Conservation (phyloP, 2,329 filamentous ascomycete species). For the Aspergillus ochraceoroseus region DNA sequence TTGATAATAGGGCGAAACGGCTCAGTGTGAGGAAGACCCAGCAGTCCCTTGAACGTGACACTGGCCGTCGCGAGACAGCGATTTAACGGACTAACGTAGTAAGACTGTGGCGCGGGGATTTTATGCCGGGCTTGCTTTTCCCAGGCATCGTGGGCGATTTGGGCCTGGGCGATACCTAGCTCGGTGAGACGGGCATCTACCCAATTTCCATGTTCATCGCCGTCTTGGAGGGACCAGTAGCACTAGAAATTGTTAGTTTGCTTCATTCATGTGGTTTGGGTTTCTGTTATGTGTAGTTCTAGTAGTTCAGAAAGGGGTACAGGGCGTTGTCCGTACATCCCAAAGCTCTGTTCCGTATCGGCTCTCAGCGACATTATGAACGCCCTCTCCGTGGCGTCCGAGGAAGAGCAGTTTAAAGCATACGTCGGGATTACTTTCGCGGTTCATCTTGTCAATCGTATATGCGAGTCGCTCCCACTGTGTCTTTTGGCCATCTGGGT, state of each 20-base stretch:
- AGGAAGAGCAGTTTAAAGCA: conserved; percentile 55
- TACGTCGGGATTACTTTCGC: conserved; percentile 33
- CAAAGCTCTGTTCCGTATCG: conserved; percentile 56
- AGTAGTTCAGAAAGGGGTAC: neutral
- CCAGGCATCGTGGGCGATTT: conserved; percentile 46
- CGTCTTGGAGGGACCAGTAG: conserved; percentile 57
- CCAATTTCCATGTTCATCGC: conserved; percentile 54
- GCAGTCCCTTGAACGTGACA: conserved; percentile 49
- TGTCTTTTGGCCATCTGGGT: conserved; percentile 36
- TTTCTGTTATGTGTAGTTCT: no score
- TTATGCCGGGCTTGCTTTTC: conserved; percentile 42
- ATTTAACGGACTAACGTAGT: conserved; percentile 55
- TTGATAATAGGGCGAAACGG: conserved; percentile 55
- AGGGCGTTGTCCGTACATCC: conserved; percentile 45
- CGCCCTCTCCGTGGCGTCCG: conserved; percentile 58
- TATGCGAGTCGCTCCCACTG: conserved; percentile 54
- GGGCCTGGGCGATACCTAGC: conserved; percentile 50
- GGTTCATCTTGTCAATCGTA: conserved; percentile 47
- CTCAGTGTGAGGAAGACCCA: conserved; percentile 43
- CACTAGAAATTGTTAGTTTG: conserved; percentile 32
- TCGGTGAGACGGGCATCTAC: conserved; percentile 55
- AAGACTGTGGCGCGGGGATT: conserved; percentile 52
- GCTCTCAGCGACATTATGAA: conserved; percentile 57
- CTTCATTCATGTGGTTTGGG: neutral
- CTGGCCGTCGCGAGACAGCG: conserved; percentile 56